Percentiles rank a stretch among this genome's conserved stretches.
These are phyloP conservation scores for Neopestalotiopsis sp. DNA, from an alignment of 2,329 filamentous ascomycete species.

Conservation along the genomic window DNA sequence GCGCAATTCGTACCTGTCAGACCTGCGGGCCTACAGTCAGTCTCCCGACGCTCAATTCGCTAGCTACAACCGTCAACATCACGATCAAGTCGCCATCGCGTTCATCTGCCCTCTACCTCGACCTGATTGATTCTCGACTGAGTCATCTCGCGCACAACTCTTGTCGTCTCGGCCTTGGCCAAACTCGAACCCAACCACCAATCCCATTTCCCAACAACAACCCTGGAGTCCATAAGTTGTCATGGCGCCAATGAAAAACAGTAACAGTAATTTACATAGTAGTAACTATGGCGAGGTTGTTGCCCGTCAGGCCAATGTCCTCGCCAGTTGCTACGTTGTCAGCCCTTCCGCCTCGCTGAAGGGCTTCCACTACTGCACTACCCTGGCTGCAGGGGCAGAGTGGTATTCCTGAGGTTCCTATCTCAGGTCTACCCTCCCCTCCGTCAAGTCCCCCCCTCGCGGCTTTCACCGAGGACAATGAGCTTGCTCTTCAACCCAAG, in stretches of 20 bases:
- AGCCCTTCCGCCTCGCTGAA: conserved; percentile 74
- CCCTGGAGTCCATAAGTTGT: conserved; percentile 28
- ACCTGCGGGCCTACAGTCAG: neutral
- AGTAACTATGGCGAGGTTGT: conserved; percentile 78
- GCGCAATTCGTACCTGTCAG: neutral
- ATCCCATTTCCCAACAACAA: conserved; percentile 14
- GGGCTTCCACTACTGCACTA: conserved; percentile 96
- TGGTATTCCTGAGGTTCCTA: conserved; percentile 94
- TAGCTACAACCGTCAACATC: neutral
- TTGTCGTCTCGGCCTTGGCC: neutral
- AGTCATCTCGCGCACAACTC: neutral
- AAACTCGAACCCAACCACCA: neutral
- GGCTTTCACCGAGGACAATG: conserved; percentile 71
- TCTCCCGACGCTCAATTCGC: neutral
- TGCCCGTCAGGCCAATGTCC: conserved; percentile 73
- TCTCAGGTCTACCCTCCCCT: conserved; percentile 84
- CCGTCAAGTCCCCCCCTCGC: conserved; percentile 89
- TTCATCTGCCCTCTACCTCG: neutral
- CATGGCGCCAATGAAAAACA: conserved; percentile 76
- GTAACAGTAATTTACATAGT: conserved; percentile 70
- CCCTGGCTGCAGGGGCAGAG: conserved; percentile 83
- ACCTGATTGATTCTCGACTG: neutral
- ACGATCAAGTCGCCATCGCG: neutral
- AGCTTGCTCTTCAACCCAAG: conserved; percentile 69
- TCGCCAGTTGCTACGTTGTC: conserved; percentile 91